These are phyloP conservation scores for Protomyces inundatus DNA, from an alignment of 1,139 yeast species.

Conservation along the genomic window DNA sequence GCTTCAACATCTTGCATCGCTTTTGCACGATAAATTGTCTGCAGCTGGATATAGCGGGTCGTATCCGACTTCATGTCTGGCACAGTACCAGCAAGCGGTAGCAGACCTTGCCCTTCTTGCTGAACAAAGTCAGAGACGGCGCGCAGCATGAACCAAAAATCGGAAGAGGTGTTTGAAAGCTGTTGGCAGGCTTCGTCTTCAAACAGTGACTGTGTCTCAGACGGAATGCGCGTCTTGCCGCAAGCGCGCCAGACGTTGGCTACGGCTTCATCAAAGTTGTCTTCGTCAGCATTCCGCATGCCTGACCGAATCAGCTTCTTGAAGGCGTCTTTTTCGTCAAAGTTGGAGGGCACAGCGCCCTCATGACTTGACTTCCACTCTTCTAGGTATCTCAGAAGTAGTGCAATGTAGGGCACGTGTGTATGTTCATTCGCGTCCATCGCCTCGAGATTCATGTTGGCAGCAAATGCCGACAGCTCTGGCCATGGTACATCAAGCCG, in stretches of 20 bases:
- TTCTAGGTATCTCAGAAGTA: constrained; percentile 55
- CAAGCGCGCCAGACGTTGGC: constrained; percentile 49
- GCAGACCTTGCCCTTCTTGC: constrained; percentile 38
- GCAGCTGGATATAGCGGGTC: constrained; percentile 53
- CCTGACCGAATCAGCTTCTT: constrained; percentile 41
- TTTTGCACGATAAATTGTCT: constrained; percentile 54
- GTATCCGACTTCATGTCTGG: constrained; percentile 92
- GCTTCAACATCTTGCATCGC: constrained; percentile 49
- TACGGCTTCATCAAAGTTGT: constrained; percentile 69
- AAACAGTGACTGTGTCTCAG: constrained; percentile 15
- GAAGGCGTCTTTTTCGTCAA: constrained; percentile 49
- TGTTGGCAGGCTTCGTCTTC: constrained; percentile 2
- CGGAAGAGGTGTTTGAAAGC: constrained; percentile 34
- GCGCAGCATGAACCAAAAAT: constrained; percentile 59
- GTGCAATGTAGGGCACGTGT: constrained; percentile 67
- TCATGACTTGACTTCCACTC: constrained; percentile 37
- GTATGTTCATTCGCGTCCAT: constrained; percentile 54
- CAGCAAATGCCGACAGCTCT: constrained; percentile 53
- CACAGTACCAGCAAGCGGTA: constrained; percentile 69
- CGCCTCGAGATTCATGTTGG: constrained; percentile 47
- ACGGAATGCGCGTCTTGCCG: constrained; percentile 27
- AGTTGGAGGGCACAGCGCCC: constrained; percentile 45
- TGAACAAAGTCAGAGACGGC: constrained; percentile 54
- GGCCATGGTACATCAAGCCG: constrained; percentile 73
- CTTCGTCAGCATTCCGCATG: constrained; percentile 43